phyloP scores from a whole-genome alignment of 129 eudicot species.

The Lonicera japonica region DNA sequence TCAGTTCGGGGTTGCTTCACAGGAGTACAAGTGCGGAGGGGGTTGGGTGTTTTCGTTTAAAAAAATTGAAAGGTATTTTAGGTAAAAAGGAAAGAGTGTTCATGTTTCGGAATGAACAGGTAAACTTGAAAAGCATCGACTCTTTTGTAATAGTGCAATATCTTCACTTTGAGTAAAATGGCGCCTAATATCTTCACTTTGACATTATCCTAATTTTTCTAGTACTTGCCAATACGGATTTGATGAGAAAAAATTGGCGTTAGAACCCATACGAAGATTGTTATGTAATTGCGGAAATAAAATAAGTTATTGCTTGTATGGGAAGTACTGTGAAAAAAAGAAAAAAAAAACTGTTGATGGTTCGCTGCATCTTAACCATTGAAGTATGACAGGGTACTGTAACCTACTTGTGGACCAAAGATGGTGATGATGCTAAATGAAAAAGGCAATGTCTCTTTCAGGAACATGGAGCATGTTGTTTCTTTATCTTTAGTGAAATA shows the following conservation, averaged over 20 bases:
- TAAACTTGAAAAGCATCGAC: too few species aligned
- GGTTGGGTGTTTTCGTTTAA: too few species aligned
- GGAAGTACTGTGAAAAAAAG: background rate
- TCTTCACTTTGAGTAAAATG: too few species aligned
- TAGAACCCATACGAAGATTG: background rate
- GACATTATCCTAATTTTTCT: too few species aligned
- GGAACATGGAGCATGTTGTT: constrained; percentile 27
- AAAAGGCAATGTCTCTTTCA: constrained; percentile 29
- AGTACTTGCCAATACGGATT: background rate
- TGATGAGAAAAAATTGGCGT: background rate
- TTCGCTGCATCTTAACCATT: constrained; percentile 6
- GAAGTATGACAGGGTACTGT: constrained; percentile 8
- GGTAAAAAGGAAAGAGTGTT: too few species aligned
- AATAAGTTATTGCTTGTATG: background rate
- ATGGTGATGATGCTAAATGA: constrained; percentile 17
- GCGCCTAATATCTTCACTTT: too few species aligned
- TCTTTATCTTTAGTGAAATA: constrained; percentile 13
- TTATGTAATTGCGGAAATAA: background rate
- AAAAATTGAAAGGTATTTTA: too few species aligned
- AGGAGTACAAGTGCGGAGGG: too few species aligned
- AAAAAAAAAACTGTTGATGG: background rate
- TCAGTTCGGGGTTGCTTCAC: too few species aligned
- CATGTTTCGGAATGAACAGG: too few species aligned
- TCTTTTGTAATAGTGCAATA: too few species aligned
- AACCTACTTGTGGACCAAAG: constrained; percentile 24